Evolutionary conservation across 176 grass and related monocot genomes (phyloP).

Genomic region (Avena atlantica): DNA sequence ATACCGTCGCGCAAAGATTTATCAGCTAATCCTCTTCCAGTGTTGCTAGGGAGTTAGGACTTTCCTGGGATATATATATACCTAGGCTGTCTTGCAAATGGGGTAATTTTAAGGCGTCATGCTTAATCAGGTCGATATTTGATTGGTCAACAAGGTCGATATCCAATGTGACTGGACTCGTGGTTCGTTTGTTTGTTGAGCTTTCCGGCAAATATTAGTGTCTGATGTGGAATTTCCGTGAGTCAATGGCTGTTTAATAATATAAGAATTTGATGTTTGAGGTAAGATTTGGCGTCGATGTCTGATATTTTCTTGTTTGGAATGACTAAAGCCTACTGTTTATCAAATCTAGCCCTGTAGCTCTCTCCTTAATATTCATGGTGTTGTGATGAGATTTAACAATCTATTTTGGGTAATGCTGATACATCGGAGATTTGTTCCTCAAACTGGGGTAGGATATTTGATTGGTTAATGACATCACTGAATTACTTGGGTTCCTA

Average conservation of each 20-base stretch:
- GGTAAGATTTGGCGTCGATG: neutral
- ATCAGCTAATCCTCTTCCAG: neutral
- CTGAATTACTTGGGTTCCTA: neutral
- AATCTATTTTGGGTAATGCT: neutral
- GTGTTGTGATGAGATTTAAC: neutral
- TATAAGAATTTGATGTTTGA: neutral
- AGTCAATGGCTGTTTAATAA: neutral
- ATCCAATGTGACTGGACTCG: neutral
- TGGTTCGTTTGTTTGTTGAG: neutral
- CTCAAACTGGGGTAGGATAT: neutral
- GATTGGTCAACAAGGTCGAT: no score
- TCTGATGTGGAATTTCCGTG: neutral
- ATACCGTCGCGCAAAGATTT: neutral
- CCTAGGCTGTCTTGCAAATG: constrained; percentile 20
- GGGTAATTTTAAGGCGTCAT: neutral
- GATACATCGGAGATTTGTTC: neutral
- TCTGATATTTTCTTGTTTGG: neutral
- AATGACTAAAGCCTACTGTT: neutral
- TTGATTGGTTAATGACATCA: neutral
- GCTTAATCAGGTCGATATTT: neutral
- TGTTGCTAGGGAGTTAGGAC: neutral
- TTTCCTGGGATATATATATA: neutral
- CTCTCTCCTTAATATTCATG: neutral
- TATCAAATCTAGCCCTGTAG: neutral
- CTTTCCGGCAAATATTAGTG: neutral